A percentile compares a stretch with the other conserved stretches of the same genome.
phyloP scores from a whole-genome alignment of 2,329 filamentous ascomycete genomes.

The Fusarium foetens region DNA sequence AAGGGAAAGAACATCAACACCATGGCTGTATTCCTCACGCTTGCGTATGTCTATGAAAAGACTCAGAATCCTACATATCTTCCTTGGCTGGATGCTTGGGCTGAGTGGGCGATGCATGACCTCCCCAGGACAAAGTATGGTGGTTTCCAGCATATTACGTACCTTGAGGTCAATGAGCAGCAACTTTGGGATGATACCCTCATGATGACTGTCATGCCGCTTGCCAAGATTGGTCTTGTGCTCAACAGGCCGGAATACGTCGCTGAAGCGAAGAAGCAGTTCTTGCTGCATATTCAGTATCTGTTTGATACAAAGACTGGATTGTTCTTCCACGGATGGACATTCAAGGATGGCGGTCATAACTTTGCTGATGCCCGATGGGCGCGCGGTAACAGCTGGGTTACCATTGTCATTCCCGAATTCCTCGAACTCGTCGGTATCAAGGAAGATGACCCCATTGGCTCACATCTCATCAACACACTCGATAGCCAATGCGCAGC shows the following conservation, averaged over 20 bases:
- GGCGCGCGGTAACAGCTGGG: constrained; percentile 75
- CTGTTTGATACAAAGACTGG: constrained; percentile 77
- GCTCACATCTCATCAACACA: constrained; percentile 67
- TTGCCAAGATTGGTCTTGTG: constrained; percentile 81
- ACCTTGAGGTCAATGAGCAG: constrained; percentile 74
- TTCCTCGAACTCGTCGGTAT: constrained; percentile 79
- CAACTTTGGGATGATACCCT: constrained; percentile 88
- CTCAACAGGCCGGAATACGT: constrained; percentile 77
- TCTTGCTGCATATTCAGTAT: constrained; percentile 81
- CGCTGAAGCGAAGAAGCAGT: constrained; percentile 80
- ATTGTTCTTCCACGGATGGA: constrained; percentile 86
- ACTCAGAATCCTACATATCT: constrained; percentile 74
- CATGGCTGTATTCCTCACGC: constrained; percentile 80
- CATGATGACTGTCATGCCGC: constrained; percentile 87
- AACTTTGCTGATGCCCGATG: constrained; percentile 69
- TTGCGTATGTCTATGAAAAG: constrained; percentile 82
- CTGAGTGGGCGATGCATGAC: constrained; percentile 84
- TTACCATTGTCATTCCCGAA: constrained; percentile 86
- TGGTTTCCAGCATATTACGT: constrained; percentile 81
- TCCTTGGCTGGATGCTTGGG: constrained; percentile 84
- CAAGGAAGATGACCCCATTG: constrained; percentile 69
- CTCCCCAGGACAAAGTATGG: constrained; percentile 76
- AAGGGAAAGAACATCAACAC: constrained; percentile 90
- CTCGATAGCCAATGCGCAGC: constrained; percentile 76
- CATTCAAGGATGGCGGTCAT: constrained; percentile 74